These are phyloP conservation scores for Sporothrix brunneoviolacea DNA, from an alignment of 2,329 filamentous ascomycete genomes.

Conservation along the genomic window DNA sequence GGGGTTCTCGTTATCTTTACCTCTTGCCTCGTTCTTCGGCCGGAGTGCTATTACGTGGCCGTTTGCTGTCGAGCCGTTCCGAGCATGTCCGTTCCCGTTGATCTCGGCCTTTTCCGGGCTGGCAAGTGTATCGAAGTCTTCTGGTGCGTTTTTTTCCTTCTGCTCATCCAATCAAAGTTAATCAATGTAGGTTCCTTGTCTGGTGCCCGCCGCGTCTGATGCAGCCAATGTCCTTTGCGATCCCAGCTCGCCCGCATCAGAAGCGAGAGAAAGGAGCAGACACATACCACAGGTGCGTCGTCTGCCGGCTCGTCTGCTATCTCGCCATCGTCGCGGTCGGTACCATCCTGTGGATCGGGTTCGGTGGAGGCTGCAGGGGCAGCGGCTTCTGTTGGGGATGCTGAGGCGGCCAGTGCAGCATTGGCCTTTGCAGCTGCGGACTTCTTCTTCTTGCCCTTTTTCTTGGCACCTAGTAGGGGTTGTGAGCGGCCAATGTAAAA, in stretches of 20 bases:
- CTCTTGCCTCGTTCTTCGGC: conserved; percentile 28
- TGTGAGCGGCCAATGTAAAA: not conserved
- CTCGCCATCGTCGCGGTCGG: conserved; percentile 21
- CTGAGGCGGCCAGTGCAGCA: conserved; percentile 14
- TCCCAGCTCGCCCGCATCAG: not conserved
- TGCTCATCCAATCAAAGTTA: conserved; percentile 9
- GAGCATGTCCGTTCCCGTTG: conserved; percentile 13
- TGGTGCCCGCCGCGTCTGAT: too few species aligned
- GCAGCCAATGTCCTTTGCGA: not conserved
- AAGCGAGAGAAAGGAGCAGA: not conserved
- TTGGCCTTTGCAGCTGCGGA: conserved; percentile 38
- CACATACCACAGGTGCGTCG: conserved; percentile 6
- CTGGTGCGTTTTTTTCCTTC: conserved; percentile 12
- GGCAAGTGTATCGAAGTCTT: conserved; percentile 20
- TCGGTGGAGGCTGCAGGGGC: conserved; percentile 9
- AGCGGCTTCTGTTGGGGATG: conserved; percentile 16
- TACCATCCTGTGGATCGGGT: conserved; percentile 17
- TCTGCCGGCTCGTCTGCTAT: conserved; percentile 1
- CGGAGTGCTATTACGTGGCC: conserved; percentile 11
- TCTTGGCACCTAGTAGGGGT: conserved; percentile 39
- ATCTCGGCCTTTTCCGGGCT: conserved; percentile 4
- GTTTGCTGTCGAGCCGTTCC: conserved; percentile 18
- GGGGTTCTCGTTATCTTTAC: conserved; percentile 22
- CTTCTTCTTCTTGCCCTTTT: conserved; percentile 55
- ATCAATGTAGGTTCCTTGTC: not conserved